Evolutionary conservation across 768 basidiomycete species (phyloP).

Genomic region (Rhodotorula kratochvilovae): DNA sequence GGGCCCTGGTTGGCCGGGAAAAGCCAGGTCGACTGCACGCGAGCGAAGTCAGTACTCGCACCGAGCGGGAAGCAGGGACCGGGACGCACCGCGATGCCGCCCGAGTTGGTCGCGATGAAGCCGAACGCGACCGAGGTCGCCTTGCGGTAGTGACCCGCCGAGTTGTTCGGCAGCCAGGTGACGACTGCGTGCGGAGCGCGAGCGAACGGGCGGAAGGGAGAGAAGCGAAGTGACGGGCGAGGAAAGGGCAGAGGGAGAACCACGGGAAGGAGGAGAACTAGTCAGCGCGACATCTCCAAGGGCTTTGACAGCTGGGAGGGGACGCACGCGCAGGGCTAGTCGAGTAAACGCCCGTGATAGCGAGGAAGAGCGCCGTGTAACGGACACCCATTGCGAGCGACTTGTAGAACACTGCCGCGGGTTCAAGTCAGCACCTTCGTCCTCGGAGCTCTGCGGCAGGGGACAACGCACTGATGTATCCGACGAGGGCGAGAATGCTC

Average conservation of each 20-base stretch:
- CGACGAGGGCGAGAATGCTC: not conserved
- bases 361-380: conserved; percentile 22
- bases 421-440: too few relatives aligned
- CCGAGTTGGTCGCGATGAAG: conserved; percentile 55
- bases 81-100: conserved; percentile 1
- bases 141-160: conserved; percentile 22
- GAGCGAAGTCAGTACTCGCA: conserved; percentile 43
- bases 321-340: conserved; percentile 9
- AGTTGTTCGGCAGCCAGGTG: conserved; percentile 22
- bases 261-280: not conserved
- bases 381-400: not conserved
- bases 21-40: conserved; percentile 23
- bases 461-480: conserved; percentile 5
- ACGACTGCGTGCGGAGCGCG: not conserved
- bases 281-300: too few relatives aligned
- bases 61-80: conserved; percentile 43
- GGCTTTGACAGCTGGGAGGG: not conserved
- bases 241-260: not conserved
- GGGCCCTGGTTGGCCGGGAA: conserved; percentile 59
- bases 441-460: too few relatives aligned
- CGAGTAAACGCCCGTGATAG: conserved; percentile 22
- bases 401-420: conserved; percentile 24
- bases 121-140: conserved; percentile 50
- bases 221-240: too few relatives aligned
- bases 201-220: too few relatives aligned